Evolutionary conservation across 768 basidiomycete genomes (phyloP).

Genomic region (Paxillus involutus): DNA sequence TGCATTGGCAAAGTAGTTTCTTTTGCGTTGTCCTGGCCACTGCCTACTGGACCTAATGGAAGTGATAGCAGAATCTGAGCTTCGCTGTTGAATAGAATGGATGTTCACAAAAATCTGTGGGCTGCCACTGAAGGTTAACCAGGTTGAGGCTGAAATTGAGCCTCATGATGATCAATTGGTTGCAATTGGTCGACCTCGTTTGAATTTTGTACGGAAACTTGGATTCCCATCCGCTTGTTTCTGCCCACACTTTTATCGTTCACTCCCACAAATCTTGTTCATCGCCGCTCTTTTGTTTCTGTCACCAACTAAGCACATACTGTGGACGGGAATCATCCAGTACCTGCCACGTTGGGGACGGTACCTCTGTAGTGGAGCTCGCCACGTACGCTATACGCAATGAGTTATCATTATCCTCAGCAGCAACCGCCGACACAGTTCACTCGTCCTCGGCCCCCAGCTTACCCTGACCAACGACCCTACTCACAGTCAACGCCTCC

Average conservation of each 20-base stretch:
- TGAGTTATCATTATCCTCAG: slow-evolving; percentile 42
- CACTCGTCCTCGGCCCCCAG: slow-evolving; percentile 34
- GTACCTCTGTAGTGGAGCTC: neutral
- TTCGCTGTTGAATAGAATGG: neutral
- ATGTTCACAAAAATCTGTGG: neutral
- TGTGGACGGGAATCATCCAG: neutral
- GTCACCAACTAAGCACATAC: neutral
- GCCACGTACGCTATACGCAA: neutral
- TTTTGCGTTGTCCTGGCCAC: neutral
- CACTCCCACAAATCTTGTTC: neutral
- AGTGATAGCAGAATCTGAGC: neutral
- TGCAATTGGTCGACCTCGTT: neutral
- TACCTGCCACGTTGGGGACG: neutral
- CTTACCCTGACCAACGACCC: slow-evolving; percentile 34
- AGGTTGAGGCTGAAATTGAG: no score
- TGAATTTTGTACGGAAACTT: neutral
- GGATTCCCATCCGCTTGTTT: neutral
- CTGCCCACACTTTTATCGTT: neutral
- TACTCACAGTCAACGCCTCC: slow-evolving; percentile 19
- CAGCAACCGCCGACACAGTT: slow-evolving; percentile 35
- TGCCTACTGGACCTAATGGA: neutral
- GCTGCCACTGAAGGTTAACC: no score
- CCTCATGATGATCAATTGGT: no score
- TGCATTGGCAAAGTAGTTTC: neutral
- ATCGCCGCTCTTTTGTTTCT: slow-evolving; percentile 9